Conservation (phyloP, 495 filamentous ascomycete genomes). For the Talaromyces stipitatus region DNA sequence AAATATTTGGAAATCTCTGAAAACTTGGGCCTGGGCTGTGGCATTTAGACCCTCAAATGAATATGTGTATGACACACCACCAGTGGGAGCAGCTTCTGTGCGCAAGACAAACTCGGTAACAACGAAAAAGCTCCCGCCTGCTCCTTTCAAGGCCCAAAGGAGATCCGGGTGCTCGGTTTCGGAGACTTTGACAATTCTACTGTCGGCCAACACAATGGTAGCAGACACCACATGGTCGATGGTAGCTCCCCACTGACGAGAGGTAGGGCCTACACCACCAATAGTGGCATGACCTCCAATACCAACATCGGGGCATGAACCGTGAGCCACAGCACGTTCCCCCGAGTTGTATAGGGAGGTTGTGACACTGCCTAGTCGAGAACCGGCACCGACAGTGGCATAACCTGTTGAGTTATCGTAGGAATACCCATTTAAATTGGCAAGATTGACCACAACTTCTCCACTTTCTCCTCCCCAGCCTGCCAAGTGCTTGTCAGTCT, state of each 20-base stretch:
- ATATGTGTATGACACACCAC: slow-evolving; percentile 28
- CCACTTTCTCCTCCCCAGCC: slow-evolving; percentile 40
- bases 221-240: slow-evolving; percentile 55
- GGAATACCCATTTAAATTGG: slow-evolving; percentile 40
- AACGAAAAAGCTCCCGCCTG: slow-evolving; percentile 34
- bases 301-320: slow-evolving; percentile 58
- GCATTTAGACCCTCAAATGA: slow-evolving; percentile 28
- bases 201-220: slow-evolving; percentile 57
- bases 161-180: slow-evolving; percentile 34
- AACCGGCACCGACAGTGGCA: slow-evolving; percentile 61
- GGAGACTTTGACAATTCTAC: slow-evolving; percentile 33
- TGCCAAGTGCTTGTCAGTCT: slow-evolving; percentile 4
- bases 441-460: slow-evolving; percentile 36
- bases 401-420: slow-evolving; percentile 46
- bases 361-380: slow-evolving; percentile 53
- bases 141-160: slow-evolving; percentile 47
- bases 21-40: slow-evolving; percentile 18
- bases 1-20: slow-evolving; percentile 32
- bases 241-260: slow-evolving; percentile 55
- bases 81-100: slow-evolving; percentile 26
- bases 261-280: slow-evolving; percentile 57
- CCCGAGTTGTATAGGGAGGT: slow-evolving; percentile 51
- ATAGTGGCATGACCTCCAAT: slow-evolving; percentile 68
- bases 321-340: slow-evolving; percentile 59
- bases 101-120: slow-evolving; percentile 39